phyloP scores from a whole-genome alignment of 2,329 filamentous ascomycete genomes.

The Arthrobotrys megalospora region DNA sequence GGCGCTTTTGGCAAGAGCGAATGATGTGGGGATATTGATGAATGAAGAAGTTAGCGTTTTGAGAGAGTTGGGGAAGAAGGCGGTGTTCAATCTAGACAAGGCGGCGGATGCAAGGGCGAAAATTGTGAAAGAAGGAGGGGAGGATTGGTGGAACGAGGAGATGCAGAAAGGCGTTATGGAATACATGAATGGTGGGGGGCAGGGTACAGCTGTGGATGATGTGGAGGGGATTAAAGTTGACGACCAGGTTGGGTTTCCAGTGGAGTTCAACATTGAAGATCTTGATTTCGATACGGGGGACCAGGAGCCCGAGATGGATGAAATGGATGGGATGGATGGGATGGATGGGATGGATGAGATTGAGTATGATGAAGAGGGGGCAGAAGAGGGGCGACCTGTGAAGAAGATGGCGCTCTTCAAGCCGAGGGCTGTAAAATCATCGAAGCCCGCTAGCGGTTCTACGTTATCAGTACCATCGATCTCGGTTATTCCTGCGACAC shows the following conservation, averaged over 20 bases:
- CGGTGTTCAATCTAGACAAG: slow-evolving; percentile 56
- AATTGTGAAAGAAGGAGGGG: slow-evolving; percentile 33
- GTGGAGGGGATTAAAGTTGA: slow-evolving; percentile 38
- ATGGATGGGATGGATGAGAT: slow-evolving; percentile 20
- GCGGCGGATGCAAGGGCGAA: slow-evolving; percentile 58
- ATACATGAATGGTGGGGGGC: slow-evolving; percentile 45
- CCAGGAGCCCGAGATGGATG: not conserved
- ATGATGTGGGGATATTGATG: slow-evolving; percentile 62
- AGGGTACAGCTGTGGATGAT: slow-evolving; percentile 3
- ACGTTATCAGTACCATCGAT: slow-evolving; percentile 30
- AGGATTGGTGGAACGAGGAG: slow-evolving; percentile 38
- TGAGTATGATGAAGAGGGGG: slow-evolving; percentile 22
- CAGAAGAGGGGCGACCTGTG: slow-evolving; percentile 17
- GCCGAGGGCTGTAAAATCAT: slow-evolving; percentile 28
- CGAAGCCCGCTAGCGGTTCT: slow-evolving; percentile 3
- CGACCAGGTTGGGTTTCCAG: slow-evolving; percentile 18
- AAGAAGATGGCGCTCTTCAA: slow-evolving; percentile 54
- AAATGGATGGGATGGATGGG: not conserved
- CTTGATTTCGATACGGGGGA: slow-evolving; percentile 41
- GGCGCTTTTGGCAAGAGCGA: slow-evolving; percentile 62
- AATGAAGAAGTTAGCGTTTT: slow-evolving; percentile 63
- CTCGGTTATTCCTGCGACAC: slow-evolving; percentile 46
- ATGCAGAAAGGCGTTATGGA: slow-evolving; percentile 43
- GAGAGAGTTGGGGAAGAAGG: slow-evolving; percentile 63
- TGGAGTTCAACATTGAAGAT: slow-evolving; percentile 25